Conservation (phyloP, 1,139 yeast genomes). For the Diutina scorzettiae region DNA sequence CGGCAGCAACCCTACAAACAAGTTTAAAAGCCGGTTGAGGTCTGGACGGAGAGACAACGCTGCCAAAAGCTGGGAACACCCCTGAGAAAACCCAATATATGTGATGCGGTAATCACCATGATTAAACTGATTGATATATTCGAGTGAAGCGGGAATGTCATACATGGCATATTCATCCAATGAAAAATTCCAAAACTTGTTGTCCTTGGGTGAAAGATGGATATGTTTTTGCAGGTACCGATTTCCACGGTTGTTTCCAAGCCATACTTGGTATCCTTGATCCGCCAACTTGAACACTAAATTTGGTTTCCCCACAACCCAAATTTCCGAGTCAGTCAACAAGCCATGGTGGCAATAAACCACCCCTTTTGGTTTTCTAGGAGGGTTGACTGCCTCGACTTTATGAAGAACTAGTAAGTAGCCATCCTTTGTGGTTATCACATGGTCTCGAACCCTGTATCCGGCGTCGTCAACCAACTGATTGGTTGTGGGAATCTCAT, state of each 20-base stretch:
- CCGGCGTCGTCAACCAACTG: constrained; percentile 18
- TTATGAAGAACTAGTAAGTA: constrained; percentile 31
- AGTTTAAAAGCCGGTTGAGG: constrained; percentile 20
- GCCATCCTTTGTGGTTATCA: constrained; percentile 40
- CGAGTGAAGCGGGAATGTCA: constrained; percentile 72
- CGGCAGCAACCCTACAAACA: constrained; percentile 33
- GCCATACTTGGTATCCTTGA: constrained; percentile 25
- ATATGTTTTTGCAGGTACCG: constrained; percentile 29
- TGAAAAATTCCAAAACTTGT: constrained; percentile 71
- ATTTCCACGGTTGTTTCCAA: constrained; percentile 27
- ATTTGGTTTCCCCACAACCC: constrained; percentile 27
- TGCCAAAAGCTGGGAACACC: constrained; percentile 35
- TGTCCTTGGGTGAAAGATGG: constrained; percentile 12
- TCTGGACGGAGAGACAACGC: constrained; percentile 27
- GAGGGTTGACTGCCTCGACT: constrained; percentile 11
- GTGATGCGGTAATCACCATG: constrained; percentile 13
- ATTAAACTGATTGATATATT: constrained; percentile 32
- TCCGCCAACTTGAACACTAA: constrained; percentile 21
- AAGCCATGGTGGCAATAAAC: constrained; percentile 38
- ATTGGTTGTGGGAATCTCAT: not conserved
- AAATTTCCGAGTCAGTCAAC: constrained; percentile 33
- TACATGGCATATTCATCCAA: constrained; percentile 76
- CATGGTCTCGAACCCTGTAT: constrained; percentile 59
- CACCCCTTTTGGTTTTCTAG: constrained; percentile 8
- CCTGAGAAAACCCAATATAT: constrained; percentile 35